phyloP scores from a whole-genome alignment of 352 stramenopile genomes.

The Pythium chondricola region DNA sequence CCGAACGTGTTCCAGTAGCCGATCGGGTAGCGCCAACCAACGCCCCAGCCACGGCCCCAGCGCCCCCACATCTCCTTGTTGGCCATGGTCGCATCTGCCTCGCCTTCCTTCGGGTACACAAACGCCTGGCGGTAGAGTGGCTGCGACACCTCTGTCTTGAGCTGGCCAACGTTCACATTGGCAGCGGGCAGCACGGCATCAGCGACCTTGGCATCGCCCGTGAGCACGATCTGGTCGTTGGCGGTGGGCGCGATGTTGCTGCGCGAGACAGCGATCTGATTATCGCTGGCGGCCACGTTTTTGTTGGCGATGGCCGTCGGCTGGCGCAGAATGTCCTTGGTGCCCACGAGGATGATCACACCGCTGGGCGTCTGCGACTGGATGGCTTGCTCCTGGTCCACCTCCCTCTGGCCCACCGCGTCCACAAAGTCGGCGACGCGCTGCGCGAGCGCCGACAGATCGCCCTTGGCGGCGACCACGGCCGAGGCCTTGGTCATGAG shows the following conservation, averaged over 20 bases:
- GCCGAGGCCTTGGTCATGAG: constrained; percentile 32
- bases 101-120: constrained; percentile 11
- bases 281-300: constrained; percentile 19
- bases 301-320: constrained; percentile 24
- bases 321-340: constrained; percentile 22
- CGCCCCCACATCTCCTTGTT: constrained; percentile 5
- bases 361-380: constrained; percentile 3
- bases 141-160: background rate
- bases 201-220: constrained; percentile 15
- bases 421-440: constrained; percentile 22
- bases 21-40: constrained; percentile 15
- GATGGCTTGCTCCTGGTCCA: constrained; percentile 13
- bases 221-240: constrained; percentile 19
- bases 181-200: constrained; percentile 3
- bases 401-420: constrained; percentile 3
- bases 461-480: constrained; percentile 22
- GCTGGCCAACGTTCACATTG: background rate
- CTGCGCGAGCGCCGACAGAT: constrained; percentile 4
- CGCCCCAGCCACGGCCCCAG: constrained; percentile 7
- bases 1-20: constrained; percentile 19
- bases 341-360: constrained; percentile 11
- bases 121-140: constrained; percentile 3
- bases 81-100: background rate
- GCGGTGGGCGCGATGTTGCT: constrained; percentile 9
- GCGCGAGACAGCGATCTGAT: constrained; percentile 16